phyloP scores from a whole-genome alignment of 192 early-diverging fungal species.

The Linderina pennispora region DNA sequence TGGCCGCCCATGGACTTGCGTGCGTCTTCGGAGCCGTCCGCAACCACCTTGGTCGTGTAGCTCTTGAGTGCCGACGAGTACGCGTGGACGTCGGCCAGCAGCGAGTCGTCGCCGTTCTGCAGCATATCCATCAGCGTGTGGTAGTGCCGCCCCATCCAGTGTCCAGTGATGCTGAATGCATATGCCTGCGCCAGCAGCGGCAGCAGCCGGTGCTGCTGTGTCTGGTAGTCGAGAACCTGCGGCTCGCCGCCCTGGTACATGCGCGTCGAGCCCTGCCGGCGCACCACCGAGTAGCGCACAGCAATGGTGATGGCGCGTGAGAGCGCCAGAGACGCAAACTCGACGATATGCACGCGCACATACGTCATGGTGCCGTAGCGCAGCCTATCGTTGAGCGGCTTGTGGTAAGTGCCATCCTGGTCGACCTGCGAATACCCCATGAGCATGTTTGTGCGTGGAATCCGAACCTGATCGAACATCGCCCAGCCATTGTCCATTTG shows the following conservation, averaged over 20 bases:
- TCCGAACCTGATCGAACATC: slow-evolving; percentile 73
- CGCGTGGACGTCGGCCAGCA: slow-evolving; percentile 50
- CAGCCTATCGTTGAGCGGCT: slow-evolving; percentile 62
- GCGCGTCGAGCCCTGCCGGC: slow-evolving; percentile 62
- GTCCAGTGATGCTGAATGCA: slow-evolving; percentile 72
- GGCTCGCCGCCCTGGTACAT: slow-evolving; percentile 59
- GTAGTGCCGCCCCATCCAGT: slow-evolving; percentile 64
- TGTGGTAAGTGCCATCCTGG: slow-evolving; percentile 55
- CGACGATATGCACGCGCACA: slow-evolving; percentile 61
- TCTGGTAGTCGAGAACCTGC: slow-evolving; percentile 74
- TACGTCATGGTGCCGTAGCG: slow-evolving; percentile 70
- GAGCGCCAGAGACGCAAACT: slow-evolving; percentile 61
- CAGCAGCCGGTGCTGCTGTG: slow-evolving; percentile 76
- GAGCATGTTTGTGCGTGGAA: slow-evolving; percentile 72
- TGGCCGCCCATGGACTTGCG: slow-evolving; percentile 74
- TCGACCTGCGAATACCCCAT: slow-evolving; percentile 75
- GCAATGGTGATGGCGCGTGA: slow-evolving; percentile 79
- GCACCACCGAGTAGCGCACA: slow-evolving; percentile 73
- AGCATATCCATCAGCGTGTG: slow-evolving; percentile 59
- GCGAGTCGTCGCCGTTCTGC: slow-evolving; percentile 52
- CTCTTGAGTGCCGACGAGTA: slow-evolving; percentile 73
- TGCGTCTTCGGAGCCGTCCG: slow-evolving; percentile 72
- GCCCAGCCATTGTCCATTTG: slow-evolving; percentile 79
- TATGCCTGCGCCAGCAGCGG: slow-evolving; percentile 70
- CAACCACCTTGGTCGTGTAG: slow-evolving; percentile 71